Evolutionary conservation across 208 protist species (phyloP).

Genomic region (Acanthamoeba royreba): DNA sequence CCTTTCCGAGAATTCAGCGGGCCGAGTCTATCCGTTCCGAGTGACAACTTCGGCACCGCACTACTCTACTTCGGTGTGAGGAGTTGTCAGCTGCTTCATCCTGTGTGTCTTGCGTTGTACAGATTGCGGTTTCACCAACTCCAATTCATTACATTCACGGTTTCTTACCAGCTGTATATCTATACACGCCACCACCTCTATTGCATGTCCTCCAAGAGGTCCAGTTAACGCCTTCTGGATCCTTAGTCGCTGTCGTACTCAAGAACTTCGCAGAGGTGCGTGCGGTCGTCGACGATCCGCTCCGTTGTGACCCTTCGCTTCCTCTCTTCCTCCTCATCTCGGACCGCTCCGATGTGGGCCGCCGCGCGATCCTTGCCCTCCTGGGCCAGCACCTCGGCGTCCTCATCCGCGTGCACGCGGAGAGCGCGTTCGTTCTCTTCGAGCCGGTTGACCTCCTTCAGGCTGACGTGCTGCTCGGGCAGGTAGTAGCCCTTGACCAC

Average conservation of each 20-base stretch:
- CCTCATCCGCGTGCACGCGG: neutral
- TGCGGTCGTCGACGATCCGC: constrained; percentile 1
- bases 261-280: neutral
- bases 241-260: neutral
- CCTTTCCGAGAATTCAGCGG: too few species aligned
- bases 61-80: too few species aligned
- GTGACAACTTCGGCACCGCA: too few species aligned
- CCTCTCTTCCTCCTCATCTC: neutral
- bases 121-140: too few species aligned
- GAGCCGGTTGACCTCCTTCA: neutral
- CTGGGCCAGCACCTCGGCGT: neutral
- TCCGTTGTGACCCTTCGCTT: neutral
- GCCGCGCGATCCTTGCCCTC: neutral
- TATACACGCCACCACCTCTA: too few species aligned
- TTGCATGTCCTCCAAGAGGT: too few species aligned
- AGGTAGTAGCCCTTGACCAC: constrained; percentile 46
- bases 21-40: too few species aligned
- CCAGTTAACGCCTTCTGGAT: neutral
- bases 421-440: constrained; percentile 1
- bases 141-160: too few species aligned
- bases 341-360: neutral
- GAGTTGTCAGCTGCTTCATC: too few species aligned
- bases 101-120: too few species aligned
- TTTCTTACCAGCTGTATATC: too few species aligned
- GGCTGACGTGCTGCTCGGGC: neutral